Percentiles rank a stretch among this genome's conserved stretches.
Conservation (phyloP, 2,329 filamentous ascomycete genomes). For the Fusarium virguliforme region DNA sequence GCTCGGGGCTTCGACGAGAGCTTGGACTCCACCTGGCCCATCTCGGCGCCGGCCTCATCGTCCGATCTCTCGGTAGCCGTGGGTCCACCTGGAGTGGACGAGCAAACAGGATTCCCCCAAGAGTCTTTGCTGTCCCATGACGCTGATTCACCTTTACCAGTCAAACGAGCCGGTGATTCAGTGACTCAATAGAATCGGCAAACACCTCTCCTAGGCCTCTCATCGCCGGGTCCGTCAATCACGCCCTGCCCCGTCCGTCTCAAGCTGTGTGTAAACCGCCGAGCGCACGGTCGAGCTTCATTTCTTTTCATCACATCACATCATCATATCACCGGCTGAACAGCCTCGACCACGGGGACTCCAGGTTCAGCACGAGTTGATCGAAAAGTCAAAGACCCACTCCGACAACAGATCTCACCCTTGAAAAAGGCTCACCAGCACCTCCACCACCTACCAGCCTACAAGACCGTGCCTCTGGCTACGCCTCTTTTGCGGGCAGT, state of each 20-base stretch:
- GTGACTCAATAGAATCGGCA: conserved; percentile 35
- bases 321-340: conserved; percentile 38
- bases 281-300: conserved; percentile 32
- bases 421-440: conserved; percentile 29
- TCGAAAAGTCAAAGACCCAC: conserved; percentile 19
- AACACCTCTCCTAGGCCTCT: conserved; percentile 22
- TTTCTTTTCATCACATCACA: conserved; percentile 36
- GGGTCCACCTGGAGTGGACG: conserved; percentile 48
- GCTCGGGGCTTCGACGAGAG: conserved; percentile 29
- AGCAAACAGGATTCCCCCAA: conserved; percentile 42
- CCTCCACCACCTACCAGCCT: background rate
- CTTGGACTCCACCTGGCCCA: conserved; percentile 40
- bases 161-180: conserved; percentile 41
- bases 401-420: conserved; percentile 15
- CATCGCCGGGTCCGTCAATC: conserved; percentile 17
- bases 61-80: conserved; percentile 50
- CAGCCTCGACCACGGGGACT: conserved; percentile 21
- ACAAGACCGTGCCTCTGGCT: background rate
- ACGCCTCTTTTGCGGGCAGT: background rate
- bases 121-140: conserved; percentile 46
- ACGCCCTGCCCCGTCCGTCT: background rate
- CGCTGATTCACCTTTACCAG: conserved; percentile 44
- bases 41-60: conserved; percentile 50
- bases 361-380: conserved; percentile 18
- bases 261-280: conserved; percentile 10